A percentile compares a stretch with the other conserved stretches of the same genome.
phyloP scores from a whole-genome alignment of 2,329 filamentous ascomycete species.

The Balansia obtecta region DNA sequence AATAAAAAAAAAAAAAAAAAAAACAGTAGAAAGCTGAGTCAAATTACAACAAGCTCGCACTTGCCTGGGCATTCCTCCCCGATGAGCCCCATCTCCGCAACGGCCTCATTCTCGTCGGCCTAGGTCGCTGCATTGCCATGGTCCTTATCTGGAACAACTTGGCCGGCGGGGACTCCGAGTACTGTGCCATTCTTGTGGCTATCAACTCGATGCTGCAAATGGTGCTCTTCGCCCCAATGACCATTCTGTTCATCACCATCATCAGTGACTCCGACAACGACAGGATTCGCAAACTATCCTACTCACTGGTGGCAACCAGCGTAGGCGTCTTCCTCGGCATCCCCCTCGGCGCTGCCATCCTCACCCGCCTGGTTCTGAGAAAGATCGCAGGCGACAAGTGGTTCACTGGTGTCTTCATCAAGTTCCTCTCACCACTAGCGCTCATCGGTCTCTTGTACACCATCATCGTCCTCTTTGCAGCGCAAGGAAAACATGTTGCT shows the following conservation, averaged over 20 bases:
- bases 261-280: conserved; percentile 37
- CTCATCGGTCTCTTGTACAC: conserved; percentile 78
- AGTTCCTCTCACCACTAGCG: conserved; percentile 57
- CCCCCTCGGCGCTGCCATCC: conserved; percentile 65
- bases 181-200: conserved; percentile 70
- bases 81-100: conserved; percentile 44
- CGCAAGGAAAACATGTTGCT: conserved; percentile 64
- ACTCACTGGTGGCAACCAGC: conserved; percentile 60
- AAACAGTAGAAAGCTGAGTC: background rate
- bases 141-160: conserved; percentile 58
- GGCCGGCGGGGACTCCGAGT: conserved; percentile 66
- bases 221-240: conserved; percentile 57
- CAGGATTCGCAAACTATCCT: conserved; percentile 31
- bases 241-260: conserved; percentile 56
- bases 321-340: conserved; percentile 81
- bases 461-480: conserved; percentile 75
- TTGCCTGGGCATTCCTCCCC: conserved; percentile 57
- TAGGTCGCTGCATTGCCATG: conserved; percentile 85
- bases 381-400: conserved; percentile 38
- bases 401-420: conserved; percentile 61
- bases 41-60: conserved; percentile 32
- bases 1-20: background rate
- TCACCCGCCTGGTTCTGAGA: conserved; percentile 56
- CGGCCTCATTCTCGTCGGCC: conserved; percentile 69
- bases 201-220: conserved; percentile 67